Percentiles rank a stretch among this genome's conserved stretches.
Conservation (phyloP, 2,329 filamentous ascomycete species). For the Penicillium sp. region DNA sequence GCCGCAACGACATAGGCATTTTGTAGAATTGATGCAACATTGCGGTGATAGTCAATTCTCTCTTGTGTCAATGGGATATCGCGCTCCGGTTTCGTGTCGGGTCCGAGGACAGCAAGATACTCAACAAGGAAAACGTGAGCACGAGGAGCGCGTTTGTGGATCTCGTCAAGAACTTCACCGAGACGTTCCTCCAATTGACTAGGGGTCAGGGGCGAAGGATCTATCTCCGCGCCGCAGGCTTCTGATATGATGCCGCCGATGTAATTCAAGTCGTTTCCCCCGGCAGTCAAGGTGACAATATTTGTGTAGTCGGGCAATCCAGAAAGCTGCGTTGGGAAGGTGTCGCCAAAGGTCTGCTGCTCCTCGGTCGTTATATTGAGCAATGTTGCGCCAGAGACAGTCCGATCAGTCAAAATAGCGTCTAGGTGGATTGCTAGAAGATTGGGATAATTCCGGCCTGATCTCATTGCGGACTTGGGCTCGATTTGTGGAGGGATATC, state of each 20-base stretch:
- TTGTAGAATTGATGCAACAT: constrained; percentile 12
- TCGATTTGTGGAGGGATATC: constrained; percentile 17
- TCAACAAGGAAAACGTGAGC: constrained; percentile 16
- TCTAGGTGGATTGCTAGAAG: constrained; percentile 13
- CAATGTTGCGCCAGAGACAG: constrained; percentile 17
- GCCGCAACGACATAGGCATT: constrained; percentile 9
- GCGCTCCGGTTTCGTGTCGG: constrained; percentile 6
- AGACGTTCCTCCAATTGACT: constrained; percentile 8
- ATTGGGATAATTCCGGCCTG: constrained; percentile 18
- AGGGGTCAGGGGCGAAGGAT: neutral
- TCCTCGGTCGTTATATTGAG: constrained; percentile 17
- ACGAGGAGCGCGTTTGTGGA: constrained; percentile 13
- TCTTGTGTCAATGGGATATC: constrained; percentile 14
- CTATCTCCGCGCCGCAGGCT: constrained; percentile 1
- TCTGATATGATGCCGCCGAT: constrained; percentile 17
- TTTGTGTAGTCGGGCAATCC: constrained; percentile 12
- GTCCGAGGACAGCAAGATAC: constrained; percentile 18
- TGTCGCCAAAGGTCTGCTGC: constrained; percentile 2
- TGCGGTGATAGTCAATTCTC: constrained; percentile 10
- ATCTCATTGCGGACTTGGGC: constrained; percentile 12
- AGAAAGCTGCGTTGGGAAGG: constrained; percentile 14
- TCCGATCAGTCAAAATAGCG: constrained; percentile 16
- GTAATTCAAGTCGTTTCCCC: constrained; percentile 19
- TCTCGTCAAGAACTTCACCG: constrained; percentile 10
- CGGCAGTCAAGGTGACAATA: constrained; percentile 18